phyloP scores from a whole-genome alignment of 805 yeast species.

The Ogataea pilisensis region DNA sequence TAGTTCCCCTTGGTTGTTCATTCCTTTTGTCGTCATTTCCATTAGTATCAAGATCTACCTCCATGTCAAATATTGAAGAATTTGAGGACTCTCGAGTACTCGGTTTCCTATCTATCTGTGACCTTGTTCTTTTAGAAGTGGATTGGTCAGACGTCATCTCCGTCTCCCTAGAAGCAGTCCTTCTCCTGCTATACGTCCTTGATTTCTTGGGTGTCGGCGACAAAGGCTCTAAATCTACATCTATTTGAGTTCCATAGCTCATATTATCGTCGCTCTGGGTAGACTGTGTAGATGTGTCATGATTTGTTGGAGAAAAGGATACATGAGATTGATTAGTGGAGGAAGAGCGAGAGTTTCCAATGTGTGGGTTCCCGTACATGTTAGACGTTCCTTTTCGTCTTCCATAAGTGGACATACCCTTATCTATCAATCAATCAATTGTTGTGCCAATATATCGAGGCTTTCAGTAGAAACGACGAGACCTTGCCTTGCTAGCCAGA shows the following conservation, averaged over 20 bases:
- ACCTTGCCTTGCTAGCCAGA: too few species aligned
- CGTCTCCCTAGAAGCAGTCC: too few species aligned
- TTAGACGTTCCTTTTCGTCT: conserved; percentile 1
- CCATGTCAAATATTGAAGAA: too few species aligned
- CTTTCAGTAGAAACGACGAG: too few species aligned
- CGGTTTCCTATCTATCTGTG: too few species aligned
- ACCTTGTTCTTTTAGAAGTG: conserved; percentile 19
- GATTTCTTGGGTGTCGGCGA: conserved; percentile 1
- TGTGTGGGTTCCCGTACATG: background rate
- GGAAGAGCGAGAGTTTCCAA: background rate
- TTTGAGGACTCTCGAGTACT: too few species aligned
- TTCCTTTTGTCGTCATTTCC: too few species aligned
- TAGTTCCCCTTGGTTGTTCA: too few species aligned
- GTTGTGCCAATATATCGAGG: too few species aligned
- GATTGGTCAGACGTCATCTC: background rate
- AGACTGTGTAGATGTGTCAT: background rate
- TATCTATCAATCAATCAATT: too few species aligned
- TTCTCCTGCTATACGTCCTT: conserved; percentile 16
- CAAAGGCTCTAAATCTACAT: background rate
- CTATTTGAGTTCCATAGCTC: background rate
- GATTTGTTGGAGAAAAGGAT: conserved; percentile 1
- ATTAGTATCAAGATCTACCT: too few species aligned
- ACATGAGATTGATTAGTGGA: background rate
- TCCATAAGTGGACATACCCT: conserved; percentile 4
- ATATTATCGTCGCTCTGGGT: background rate